These are phyloP conservation scores for Leptographium galeiforme DNA, from an alignment of 2,329 filamentous ascomycete species.

Conservation along the genomic window DNA sequence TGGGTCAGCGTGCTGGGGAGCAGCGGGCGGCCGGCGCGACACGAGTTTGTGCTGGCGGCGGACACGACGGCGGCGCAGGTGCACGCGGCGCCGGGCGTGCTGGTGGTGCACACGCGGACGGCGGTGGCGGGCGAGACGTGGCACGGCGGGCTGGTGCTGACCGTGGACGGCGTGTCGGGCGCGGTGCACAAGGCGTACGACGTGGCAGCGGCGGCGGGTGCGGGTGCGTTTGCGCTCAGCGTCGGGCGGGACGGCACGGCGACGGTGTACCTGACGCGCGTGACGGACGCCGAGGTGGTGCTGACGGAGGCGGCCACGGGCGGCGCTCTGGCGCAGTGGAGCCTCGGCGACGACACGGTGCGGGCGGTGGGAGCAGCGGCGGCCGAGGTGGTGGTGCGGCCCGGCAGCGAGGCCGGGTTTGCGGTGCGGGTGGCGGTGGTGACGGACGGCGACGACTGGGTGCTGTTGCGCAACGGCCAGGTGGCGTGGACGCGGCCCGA, in stretches of 20 bases:
- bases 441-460: conserved; percentile 60
- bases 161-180: conserved; percentile 59
- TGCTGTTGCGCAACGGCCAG: conserved; percentile 70
- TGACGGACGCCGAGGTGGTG: conserved; percentile 60
- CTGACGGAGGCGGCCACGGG: conserved; percentile 67
- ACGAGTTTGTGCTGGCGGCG: conserved; percentile 16
- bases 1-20: conserved; percentile 57
- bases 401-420: conserved; percentile 40
- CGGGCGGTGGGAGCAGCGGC: conserved; percentile 3
- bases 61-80: conserved; percentile 5
- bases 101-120: conserved; percentile 63
- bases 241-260: conserved; percentile 59
- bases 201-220: conserved; percentile 56
- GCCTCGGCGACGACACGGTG: conserved; percentile 54
- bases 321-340: conserved; percentile 63
- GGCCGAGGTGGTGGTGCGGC: conserved; percentile 70
- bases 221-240: conserved; percentile 60
- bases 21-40: conserved; percentile 29
- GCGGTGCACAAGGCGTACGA: conserved; percentile 66
- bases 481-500: conserved; percentile 71
- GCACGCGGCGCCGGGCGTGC: not conserved
- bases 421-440: conserved; percentile 68
- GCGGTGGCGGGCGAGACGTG: conserved; percentile 46
- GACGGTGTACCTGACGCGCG: conserved; percentile 80
- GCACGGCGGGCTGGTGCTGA: conserved; percentile 59